Percentiles rank a stretch among this genome's conserved stretches.
Evolutionary conservation across 2,329 filamentous ascomycete species (phyloP).

Genomic region (Aspergillus cejpii): DNA sequence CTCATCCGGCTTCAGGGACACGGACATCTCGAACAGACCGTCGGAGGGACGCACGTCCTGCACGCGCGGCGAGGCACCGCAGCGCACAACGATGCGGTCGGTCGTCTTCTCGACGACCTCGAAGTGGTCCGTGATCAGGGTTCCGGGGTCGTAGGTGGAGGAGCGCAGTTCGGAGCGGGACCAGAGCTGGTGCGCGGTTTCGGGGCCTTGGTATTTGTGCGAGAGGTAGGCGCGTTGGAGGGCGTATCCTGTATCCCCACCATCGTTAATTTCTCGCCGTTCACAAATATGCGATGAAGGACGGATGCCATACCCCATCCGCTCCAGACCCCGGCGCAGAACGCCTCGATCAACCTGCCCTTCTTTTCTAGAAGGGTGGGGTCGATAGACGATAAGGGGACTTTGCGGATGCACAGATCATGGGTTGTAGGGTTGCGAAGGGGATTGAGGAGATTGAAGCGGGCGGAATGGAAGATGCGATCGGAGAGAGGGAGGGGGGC

Average conservation of each 20-base stretch:
- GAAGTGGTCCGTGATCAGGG: conserved; percentile 63
- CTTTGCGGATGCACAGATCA: conserved; percentile 57
- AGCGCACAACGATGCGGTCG: conserved; percentile 56
- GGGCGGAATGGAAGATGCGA: conserved; percentile 56
- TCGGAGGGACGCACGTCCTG: conserved; percentile 53
- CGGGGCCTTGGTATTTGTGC: conserved; percentile 52
- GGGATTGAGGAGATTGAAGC: conserved; percentile 56
- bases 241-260: conserved; percentile 36
- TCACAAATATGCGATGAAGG: neutral
- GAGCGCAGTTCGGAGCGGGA: conserved; percentile 47
- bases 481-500: conserved; percentile 52
- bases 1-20: conserved; percentile 52
- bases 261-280: no score
- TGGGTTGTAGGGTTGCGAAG: conserved; percentile 56
- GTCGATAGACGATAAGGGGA: conserved; percentile 58
- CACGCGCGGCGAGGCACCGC: conserved; percentile 58
- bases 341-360: conserved; percentile 56
- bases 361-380: conserved; percentile 59
- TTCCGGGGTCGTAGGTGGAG: conserved; percentile 57
- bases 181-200: conserved; percentile 58
- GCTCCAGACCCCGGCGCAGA: conserved; percentile 62
- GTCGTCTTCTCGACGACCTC: conserved; percentile 61
- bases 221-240: conserved; percentile 55
- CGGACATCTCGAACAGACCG: conserved; percentile 60
- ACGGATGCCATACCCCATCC: conserved; percentile 54